Conservation (phyloP, 2,329 filamentous ascomycete species). For the Alternaria arborescens region DNA sequence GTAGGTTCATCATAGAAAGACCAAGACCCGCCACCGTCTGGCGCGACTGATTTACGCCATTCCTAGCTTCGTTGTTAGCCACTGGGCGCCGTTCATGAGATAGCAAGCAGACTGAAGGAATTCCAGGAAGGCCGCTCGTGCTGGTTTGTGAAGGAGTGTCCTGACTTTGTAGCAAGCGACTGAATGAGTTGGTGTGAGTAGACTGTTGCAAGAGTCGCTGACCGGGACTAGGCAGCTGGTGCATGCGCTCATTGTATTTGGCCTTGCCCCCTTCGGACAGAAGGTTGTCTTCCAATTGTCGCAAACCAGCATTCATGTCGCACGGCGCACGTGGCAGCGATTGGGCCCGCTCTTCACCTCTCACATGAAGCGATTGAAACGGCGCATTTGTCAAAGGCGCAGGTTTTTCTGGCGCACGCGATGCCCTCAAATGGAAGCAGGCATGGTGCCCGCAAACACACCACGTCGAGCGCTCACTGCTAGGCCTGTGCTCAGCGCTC, state of each 20-base stretch:
- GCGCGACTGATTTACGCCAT: conserved; percentile 31
- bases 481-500: conserved; percentile 33
- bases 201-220: conserved; percentile 26
- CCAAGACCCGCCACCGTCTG: conserved; percentile 42
- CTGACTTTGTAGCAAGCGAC: conserved; percentile 31
- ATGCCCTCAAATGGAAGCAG: conserved; percentile 59
- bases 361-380: conserved; percentile 15
- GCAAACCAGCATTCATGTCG: conserved; percentile 20
- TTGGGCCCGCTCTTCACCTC: conserved; percentile 26
- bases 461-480: conserved; percentile 49
- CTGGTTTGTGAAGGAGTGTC: conserved; percentile 42
- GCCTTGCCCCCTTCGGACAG: conserved; percentile 8
- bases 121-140: conserved; percentile 45
- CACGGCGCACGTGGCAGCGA: conserved; percentile 23
- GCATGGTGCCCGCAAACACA: conserved; percentile 67
- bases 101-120: conserved; percentile 51
- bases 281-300: conserved; percentile 7
- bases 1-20: conserved; percentile 44
- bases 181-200: conserved; percentile 29
- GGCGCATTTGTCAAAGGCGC: conserved; percentile 19
- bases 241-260: conserved; percentile 15
- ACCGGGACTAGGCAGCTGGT: conserved; percentile 19
- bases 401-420: conserved; percentile 28
- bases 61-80: conserved; percentile 33
- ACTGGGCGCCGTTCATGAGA: conserved; percentile 45